Evolutionary conservation across 163 green algal genomes (phyloP).

Genomic region (Scenedesmus sp.): DNA sequence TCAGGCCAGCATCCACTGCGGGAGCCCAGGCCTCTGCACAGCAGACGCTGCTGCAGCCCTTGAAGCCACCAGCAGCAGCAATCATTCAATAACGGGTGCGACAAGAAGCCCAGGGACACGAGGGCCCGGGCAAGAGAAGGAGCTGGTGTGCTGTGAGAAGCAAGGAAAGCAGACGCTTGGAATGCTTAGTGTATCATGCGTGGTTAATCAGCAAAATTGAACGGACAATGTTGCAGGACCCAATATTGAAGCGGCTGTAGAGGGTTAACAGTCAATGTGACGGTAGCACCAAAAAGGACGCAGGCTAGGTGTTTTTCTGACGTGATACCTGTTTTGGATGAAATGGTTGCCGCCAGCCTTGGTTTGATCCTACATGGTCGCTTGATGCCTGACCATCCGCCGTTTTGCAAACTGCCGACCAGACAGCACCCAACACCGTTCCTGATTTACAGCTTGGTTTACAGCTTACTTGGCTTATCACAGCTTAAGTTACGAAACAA

Average conservation of each 20-base stretch:
- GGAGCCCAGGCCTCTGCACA: slow-evolving; percentile 9
- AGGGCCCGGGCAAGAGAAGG: not conserved
- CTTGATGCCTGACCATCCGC: no score
- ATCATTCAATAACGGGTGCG: slow-evolving; percentile 34
- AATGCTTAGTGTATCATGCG: not conserved
- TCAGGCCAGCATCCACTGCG: slow-evolving; percentile 4
- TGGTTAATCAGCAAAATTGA: not conserved
- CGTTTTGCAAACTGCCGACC: no score
- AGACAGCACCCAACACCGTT: no score
- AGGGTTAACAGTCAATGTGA: slow-evolving; percentile 4
- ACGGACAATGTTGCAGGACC: not conserved
- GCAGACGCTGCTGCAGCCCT: slow-evolving; percentile 13
- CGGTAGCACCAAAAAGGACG: not conserved
- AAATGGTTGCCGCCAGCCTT: not conserved
- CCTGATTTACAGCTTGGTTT: no score
- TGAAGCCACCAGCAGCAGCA: slow-evolving; percentile 28
- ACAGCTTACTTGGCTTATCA: no score
- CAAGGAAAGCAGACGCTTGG: not conserved
- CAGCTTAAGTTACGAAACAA: no score
- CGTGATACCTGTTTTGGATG: not conserved
- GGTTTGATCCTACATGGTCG: no score
- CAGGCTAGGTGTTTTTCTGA: not conserved
- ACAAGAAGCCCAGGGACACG: slow-evolving; percentile 9
- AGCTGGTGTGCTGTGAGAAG: not conserved
- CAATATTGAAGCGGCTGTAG: not conserved